Evolutionary conservation across 305 asterid genomes (phyloP).

Genomic region (Fraxinus greggii): DNA sequence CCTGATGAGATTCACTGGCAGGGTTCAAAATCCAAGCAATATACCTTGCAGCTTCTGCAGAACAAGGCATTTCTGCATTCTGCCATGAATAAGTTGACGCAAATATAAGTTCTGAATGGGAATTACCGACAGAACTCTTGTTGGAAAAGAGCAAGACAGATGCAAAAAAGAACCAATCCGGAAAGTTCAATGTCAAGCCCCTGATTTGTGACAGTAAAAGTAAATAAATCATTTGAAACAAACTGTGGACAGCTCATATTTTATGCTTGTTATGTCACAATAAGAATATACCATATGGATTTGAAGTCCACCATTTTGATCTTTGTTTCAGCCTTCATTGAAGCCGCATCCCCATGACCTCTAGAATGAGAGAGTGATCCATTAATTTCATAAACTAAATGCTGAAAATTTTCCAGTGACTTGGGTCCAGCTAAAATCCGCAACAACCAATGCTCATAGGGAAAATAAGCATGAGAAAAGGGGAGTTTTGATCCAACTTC

Average conservation of each 20-base stretch:
- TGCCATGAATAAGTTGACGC: constrained; percentile 25
- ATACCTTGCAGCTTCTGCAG: constrained; percentile 54
- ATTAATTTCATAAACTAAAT: constrained; percentile 41
- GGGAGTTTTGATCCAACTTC: constrained; percentile 67
- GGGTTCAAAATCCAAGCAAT: constrained; percentile 79
- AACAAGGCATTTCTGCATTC: constrained; percentile 34
- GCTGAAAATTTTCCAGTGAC: constrained; percentile 47
- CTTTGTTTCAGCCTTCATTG: constrained; percentile 37
- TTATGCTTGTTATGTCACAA: constrained; percentile 16
- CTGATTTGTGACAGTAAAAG: constrained; percentile 36
- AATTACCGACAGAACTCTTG: constrained; percentile 24
- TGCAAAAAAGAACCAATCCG: constrained; percentile 72
- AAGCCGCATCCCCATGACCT: constrained; percentile 27
- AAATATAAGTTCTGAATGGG: constrained; percentile 24
- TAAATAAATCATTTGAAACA: constrained; percentile 16
- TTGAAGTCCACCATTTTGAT: constrained; percentile 47
- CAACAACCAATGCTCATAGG: constrained; percentile 43
- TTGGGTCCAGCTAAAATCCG: constrained; percentile 62
- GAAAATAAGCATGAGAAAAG: constrained; percentile 70
- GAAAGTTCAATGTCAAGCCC: constrained; percentile 72
- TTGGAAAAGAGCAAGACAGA: constrained; percentile 53
- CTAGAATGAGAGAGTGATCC: constrained; percentile 35
- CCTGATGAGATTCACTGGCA: constrained; percentile 37
- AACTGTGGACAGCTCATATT: constrained; percentile 24
- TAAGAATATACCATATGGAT: constrained; percentile 58